Evolutionary conservation across 2,329 filamentous ascomycete species (phyloP), one percentile per base, ranked within the genome.

Genomic region (Apiospora rasikravindrae): DNA sequence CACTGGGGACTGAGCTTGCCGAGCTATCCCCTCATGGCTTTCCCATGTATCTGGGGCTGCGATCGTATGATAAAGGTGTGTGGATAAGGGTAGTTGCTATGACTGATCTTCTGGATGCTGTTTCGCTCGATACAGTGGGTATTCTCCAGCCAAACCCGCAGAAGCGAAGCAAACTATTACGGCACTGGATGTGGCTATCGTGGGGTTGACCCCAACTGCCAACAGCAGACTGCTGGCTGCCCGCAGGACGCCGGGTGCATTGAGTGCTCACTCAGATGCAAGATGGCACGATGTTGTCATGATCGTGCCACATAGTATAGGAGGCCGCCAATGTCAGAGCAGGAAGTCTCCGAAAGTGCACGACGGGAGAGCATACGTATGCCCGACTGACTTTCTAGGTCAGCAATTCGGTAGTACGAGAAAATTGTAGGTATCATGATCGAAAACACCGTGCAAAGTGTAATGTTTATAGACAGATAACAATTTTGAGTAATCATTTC

Each of bases 31-130:
- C 26, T 33, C 14, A 22, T 57, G 26, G 26, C 26, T 57, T n/a
- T n/a, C n/a, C n/a, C n/a, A n/a, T n/a, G n/a, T n/a, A 61, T 22
- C 19, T 57, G 51, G 51, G 14, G 19, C 29, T 26, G 26, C 16
- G 51, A 37, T 61, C 53, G 29, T 61, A 61, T 61, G 53, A 61
- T 16, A 1, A 10, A 7, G 29, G 29, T 13, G 29, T 22, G 53
- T 64, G 57, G 57, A 40, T 64, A 64, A n/a, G 33, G 45, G 33
- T 40, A 61, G 57, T 64, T 64, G 33, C 13, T 64, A 40, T 64
- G 33, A 40, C 29, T 64, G 33, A n/a, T 24, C 6, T 11, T 19
- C 37, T 40, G 7, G 19, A 40, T 13, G 8, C 16, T 61, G 53
- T 61, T 64, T 40, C 33, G 57, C 57, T 40, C 57, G 22, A 64